Conservation (phyloP, 495 filamentous ascomycete genomes). For the Hypoxylon lenormandii region DNA sequence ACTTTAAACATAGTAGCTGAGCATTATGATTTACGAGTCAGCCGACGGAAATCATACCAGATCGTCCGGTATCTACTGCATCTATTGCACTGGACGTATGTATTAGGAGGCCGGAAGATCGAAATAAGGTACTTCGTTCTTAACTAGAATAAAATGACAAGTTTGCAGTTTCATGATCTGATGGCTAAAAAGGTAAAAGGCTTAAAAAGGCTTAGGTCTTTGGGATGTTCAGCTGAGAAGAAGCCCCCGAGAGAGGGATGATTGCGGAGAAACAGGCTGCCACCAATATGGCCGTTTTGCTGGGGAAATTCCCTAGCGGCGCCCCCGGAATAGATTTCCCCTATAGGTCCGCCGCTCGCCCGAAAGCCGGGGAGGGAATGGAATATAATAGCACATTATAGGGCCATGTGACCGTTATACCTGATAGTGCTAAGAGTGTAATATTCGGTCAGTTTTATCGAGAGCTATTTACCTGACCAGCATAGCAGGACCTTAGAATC, state of each 20-base stretch:
- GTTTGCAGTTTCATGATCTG: too few relatives aligned
- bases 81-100: too few relatives aligned
- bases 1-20: too few relatives aligned
- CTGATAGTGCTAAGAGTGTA: slow-evolving; percentile 17
- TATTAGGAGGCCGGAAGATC: too few relatives aligned
- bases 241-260: slow-evolving; percentile 1
- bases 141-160: too few relatives aligned
- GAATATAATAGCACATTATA: slow-evolving; percentile 3
- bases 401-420: slow-evolving; percentile 17
- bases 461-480: background rate
- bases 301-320: slow-evolving; percentile 25
- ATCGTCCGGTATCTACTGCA: too few relatives aligned
- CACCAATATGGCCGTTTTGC: slow-evolving; percentile 32
- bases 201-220: too few relatives aligned
- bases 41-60: too few relatives aligned
- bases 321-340: slow-evolving; percentile 30
- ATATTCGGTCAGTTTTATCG: slow-evolving; percentile 15
- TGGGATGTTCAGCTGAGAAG: slow-evolving; percentile 5
- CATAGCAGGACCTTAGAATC: background rate
- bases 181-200: too few relatives aligned
- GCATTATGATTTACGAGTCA: too few relatives aligned
- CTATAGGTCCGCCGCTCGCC: slow-evolving; percentile 25
- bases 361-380: slow-evolving; percentile 13
- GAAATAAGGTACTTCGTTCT: too few relatives aligned
- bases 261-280: slow-evolving; percentile 34